A percentile compares a stretch with the other conserved stretches of the same genome.
Evolutionary conservation across 768 basidiomycete genomes (phyloP).

Genomic region (Mycena belliarum): DNA sequence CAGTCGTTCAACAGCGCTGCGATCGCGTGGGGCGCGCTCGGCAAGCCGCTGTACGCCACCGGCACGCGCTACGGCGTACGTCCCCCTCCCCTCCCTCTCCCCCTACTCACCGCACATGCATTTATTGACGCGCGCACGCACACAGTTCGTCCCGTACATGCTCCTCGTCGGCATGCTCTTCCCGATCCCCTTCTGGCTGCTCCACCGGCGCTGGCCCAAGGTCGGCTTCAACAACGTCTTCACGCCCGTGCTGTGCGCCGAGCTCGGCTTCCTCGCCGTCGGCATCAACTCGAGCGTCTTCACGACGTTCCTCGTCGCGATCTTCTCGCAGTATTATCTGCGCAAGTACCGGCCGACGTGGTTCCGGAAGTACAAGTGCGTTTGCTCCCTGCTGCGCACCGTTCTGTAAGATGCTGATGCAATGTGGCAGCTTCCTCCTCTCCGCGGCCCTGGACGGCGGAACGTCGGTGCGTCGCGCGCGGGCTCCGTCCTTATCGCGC

Average conservation of each 20-base stretch:
- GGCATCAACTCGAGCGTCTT: conserved; percentile 42
- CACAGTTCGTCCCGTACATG: conserved; percentile 46
- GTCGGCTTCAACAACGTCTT: conserved; percentile 47
- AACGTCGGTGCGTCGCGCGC: conserved; percentile 3
- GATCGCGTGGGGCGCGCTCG: conserved; percentile 57
- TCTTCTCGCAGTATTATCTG: conserved; percentile 40
- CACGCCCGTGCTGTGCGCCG: conserved; percentile 31
- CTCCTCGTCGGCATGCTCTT: conserved; percentile 48
- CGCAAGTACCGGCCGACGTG: conserved; percentile 31
- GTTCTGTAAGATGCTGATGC: neutral
- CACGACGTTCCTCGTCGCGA: conserved; percentile 25
- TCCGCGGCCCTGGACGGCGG: conserved; percentile 23
- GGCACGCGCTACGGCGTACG: conserved; percentile 45
- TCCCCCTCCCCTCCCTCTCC: too few species aligned
- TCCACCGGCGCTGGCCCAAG: conserved; percentile 48
- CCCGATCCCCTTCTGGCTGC: conserved; percentile 54
- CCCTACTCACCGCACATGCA: too few species aligned
- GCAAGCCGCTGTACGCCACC: conserved; percentile 45
- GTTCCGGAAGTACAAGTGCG: conserved; percentile 38
- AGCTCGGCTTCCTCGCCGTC: conserved; percentile 30
- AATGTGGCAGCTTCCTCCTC: conserved; percentile 19
- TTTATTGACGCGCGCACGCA: too few species aligned
- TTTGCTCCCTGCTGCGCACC: too few species aligned
- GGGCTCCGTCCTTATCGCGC: too few species aligned
- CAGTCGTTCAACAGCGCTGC: conserved; percentile 53